Base-by-base conservation (phyloP, 139 green algal genomes). In the Penium margaritaceum region DNA sequence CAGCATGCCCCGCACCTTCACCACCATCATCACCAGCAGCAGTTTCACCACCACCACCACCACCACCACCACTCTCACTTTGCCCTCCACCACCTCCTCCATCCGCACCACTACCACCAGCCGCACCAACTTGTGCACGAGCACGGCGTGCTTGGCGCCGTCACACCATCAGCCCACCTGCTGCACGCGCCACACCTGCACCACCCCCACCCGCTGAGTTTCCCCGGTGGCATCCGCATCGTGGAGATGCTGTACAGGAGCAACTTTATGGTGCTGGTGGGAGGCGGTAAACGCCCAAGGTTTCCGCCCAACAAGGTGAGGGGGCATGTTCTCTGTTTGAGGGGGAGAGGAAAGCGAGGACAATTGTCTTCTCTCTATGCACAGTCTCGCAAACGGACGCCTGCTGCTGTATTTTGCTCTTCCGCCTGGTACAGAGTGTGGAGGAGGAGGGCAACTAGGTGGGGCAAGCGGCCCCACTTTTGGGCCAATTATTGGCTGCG, bases 161-260 rank as follows among this genome's bases (percentile, higher is more conserved):
- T n/a, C n/a, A n/a, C n/a, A n/a, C n/a, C n/a, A n/a, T n/a, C n/a
- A n/a, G n/a, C n/a, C n/a, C n/a, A n/a, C n/a, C n/a, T n/a, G 51
- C 24, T 24, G 51, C 51, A 29, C 14, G 51, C 51, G 51, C 51
- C 29, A 24, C 51, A 33, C 24, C 24, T 33, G n/a, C 51, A 24
- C 24, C 51, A 60, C 24, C 51, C 24, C 21, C 29, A 24, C 51
- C 24, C 1, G 51, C 51, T n/a, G 51, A 60, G 51, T 24, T 29
- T 41, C 43, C 67, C 72, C 39, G 78, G 67, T 19, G 90, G 87
- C 17, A 88, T 96, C 37, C 87, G 77, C 0, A 82, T 90, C 5
- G 89, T 94, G 14, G 88, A 95, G 66, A 96, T 96, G 90, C 80
- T 97, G 5, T 96, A 96, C 57, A 81, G 89, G 5, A 95, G 89